Conservation (phyloP, 441 rosid genomes). For the Bocquillonia castaneifolia region DNA sequence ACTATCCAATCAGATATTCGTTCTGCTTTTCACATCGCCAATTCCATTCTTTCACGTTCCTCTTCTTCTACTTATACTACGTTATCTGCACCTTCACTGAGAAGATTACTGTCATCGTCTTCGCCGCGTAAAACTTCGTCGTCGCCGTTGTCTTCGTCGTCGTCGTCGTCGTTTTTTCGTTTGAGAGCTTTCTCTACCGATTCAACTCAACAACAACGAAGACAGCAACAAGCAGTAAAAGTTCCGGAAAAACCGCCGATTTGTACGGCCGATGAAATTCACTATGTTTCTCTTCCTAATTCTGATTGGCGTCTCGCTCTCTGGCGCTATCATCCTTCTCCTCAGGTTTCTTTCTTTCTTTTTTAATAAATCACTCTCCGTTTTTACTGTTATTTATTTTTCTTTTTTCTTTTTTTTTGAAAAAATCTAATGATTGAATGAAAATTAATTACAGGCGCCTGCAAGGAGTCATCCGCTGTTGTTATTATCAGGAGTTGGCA, state of each 20-base stretch:
- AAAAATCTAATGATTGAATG: background rate
- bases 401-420: background rate
- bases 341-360: conserved; percentile 38
- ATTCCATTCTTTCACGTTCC: conserved; percentile 17
- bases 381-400: background rate
- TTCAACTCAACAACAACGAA: conserved; percentile 20
- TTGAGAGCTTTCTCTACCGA: conserved; percentile 49
- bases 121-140: background rate
- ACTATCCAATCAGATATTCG: conserved; percentile 47
- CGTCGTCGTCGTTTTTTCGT: conserved; percentile 19
- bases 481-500: conserved; percentile 88
- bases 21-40: conserved; percentile 40
- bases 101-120: background rate
- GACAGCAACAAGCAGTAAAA: conserved; percentile 21
- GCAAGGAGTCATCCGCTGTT: conserved; percentile 78
- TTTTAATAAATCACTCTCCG: background rate
- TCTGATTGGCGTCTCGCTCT: conserved; percentile 91
- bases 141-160: conserved; percentile 23
- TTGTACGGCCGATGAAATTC: conserved; percentile 89
- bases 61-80: background rate
- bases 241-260: conserved; percentile 57
- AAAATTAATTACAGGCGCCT: conserved; percentile 58
- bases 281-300: conserved; percentile 60
- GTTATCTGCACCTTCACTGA: conserved; percentile 18
- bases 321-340: conserved; percentile 86